Evolutionary conservation across 768 basidiomycete genomes (phyloP).

Genomic region (Phallus indusiatus): DNA sequence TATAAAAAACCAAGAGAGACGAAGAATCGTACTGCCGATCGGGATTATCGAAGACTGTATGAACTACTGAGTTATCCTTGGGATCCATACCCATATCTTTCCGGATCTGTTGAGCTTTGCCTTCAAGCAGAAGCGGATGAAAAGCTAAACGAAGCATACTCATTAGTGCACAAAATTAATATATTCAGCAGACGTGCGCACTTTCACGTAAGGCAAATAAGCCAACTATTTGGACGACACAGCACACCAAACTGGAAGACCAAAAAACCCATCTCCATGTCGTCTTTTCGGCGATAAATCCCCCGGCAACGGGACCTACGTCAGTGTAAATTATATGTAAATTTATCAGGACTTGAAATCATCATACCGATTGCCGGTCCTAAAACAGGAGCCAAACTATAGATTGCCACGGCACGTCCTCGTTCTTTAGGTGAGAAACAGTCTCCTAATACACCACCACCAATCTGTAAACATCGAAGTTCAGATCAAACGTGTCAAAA

Average conservation of each 20-base stretch:
- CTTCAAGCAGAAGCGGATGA: slow-evolving; percentile 27
- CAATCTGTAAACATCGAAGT: slow-evolving; percentile 29
- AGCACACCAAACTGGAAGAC: slow-evolving; percentile 53
- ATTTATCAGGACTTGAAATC: background rate
- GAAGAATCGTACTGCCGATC: slow-evolving; percentile 33
- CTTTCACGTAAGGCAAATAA: slow-evolving; percentile 55
- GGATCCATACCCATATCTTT: slow-evolving; percentile 41
- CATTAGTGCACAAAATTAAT: background rate
- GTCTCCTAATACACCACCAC: slow-evolving; percentile 39
- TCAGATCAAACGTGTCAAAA: background rate
- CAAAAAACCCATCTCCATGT: slow-evolving; percentile 77
- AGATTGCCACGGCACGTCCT: slow-evolving; percentile 15
- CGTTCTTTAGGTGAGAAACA: slow-evolving; percentile 13
- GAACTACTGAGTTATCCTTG: slow-evolving; percentile 25
- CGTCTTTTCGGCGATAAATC: slow-evolving; percentile 41
- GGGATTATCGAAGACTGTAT: slow-evolving; percentile 38
- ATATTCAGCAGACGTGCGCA: slow-evolving; percentile 20
- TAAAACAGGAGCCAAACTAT: slow-evolving; percentile 45
- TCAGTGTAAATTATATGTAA: slow-evolving; percentile 46
- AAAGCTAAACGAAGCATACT: slow-evolving; percentile 14
- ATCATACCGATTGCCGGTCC: slow-evolving; percentile 47
- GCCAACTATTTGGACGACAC: slow-evolving; percentile 43
- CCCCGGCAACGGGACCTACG: background rate
- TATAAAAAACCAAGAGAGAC: background rate
- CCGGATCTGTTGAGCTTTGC: slow-evolving; percentile 40